Conservation (phyloP, 768 basidiomycete species). For the Vararia minispora region DNA sequence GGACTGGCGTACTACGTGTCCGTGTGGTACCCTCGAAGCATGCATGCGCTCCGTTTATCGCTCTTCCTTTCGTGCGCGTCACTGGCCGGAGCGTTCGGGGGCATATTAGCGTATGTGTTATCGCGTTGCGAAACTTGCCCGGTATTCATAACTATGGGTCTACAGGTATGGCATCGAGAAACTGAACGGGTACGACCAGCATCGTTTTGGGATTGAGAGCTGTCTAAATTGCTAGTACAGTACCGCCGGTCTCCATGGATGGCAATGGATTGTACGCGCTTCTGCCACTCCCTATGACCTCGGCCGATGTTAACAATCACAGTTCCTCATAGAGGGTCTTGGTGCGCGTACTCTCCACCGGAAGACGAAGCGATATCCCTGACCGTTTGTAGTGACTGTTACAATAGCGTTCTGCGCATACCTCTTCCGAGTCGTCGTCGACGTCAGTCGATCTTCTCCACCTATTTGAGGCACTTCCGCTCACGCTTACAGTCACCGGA, state of each 20-base stretch:
- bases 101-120: constrained; percentile 38
- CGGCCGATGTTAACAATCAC: background rate
- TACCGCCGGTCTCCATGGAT: constrained; percentile 23
- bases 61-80: constrained; percentile 57
- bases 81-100: constrained; percentile 39
- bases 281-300: background rate
- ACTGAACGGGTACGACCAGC: no score
- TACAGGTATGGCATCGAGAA: constrained; percentile 32
- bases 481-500: constrained; percentile 25
- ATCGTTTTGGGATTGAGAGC: no score
- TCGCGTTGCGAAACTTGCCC: no score
- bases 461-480: no score
- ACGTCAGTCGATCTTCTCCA: constrained; percentile 19
- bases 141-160: no score
- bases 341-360: no score
- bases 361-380: no score
- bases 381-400: no score
- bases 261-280: constrained; percentile 38
- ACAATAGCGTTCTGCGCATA: constrained; percentile 28
- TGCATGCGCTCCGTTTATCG: constrained; percentile 49
- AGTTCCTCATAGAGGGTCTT: constrained; percentile 39
- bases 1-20: constrained; percentile 36
- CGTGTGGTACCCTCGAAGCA: constrained; percentile 48
- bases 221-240: no score
- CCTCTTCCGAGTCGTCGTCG: constrained; percentile 29